phyloP scores from a whole-genome alignment of 176 grass and related monocot genomes.

The Ananas comosus region DNA sequence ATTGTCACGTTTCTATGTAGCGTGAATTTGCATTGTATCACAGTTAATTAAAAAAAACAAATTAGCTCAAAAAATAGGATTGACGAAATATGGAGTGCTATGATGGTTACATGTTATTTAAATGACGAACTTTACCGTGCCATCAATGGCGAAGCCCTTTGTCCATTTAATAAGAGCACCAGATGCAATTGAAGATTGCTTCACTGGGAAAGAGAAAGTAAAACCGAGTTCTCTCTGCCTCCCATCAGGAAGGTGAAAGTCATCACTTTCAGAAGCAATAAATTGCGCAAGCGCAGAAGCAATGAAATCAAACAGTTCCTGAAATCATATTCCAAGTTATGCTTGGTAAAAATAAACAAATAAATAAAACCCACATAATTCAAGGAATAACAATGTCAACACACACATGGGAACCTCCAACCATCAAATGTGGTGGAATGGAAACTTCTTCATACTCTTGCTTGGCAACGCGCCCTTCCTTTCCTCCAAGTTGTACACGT shows the following conservation, averaged over 20 bases:
- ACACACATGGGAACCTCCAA: conserved; percentile 64
- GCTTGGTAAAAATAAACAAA: conserved; percentile 11
- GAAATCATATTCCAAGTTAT: conserved; percentile 9
- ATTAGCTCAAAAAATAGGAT: no score
- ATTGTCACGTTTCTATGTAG: no score
- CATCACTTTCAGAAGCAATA: conserved; percentile 64
- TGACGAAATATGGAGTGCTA: no score
- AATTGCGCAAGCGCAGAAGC: conserved; percentile 61
- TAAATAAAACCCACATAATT: conserved; percentile 8
- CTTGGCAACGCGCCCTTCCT: conserved; percentile 36
- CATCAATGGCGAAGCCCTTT: conserved; percentile 79
- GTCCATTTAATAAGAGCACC: conserved; percentile 95
- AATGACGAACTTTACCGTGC: conserved; percentile 37
- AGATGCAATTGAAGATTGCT: conserved; percentile 70
- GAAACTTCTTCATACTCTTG: conserved; percentile 70
- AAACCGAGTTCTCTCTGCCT: conserved; percentile 82
- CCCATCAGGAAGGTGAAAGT: conserved; percentile 59
- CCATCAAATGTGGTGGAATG: conserved; percentile 81
- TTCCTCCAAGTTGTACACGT: conserved; percentile 68
- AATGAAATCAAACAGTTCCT: conserved; percentile 95
- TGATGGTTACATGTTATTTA: no score
- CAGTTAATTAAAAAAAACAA: no score
- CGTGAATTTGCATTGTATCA: no score
- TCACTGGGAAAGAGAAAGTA: conserved; percentile 90
- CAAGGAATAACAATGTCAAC: conserved; percentile 9